Percentiles rank a stretch among this genome's conserved stretches.
Conservation (phyloP, 257 asterid genomes). For the Handroanthus guayacan region DNA sequence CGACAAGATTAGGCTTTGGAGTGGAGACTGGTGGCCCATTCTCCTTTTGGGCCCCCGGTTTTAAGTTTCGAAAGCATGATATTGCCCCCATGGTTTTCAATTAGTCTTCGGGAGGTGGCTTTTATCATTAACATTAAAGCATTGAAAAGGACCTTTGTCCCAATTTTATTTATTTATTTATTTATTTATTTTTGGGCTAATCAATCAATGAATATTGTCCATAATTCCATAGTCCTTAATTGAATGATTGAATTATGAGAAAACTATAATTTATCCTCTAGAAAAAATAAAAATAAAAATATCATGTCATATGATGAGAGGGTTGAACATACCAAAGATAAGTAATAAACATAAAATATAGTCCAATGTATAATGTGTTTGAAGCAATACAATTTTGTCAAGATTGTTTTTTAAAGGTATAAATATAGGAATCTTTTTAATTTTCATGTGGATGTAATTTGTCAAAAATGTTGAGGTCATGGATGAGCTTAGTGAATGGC, state of each 20-base stretch:
- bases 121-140: not conserved
- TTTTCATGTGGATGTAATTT: too few species aligned
- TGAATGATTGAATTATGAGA: not conserved
- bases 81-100: slow-evolving; percentile 14
- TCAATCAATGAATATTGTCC: not conserved
- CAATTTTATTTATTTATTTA: not conserved
- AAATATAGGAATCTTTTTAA: not conserved
- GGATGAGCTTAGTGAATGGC: too few species aligned
- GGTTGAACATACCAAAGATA: not conserved
- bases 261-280: not conserved
- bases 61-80: not conserved
- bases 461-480: too few species aligned
- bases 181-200: not conserved
- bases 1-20: too few species aligned
- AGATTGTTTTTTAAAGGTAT: not conserved
- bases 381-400: not conserved
- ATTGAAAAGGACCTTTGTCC: not conserved
- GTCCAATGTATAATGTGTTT: not conserved
- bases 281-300: not conserved
- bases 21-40: slow-evolving; percentile 32
- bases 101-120: slow-evolving; percentile 10
- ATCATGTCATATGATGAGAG: not conserved
- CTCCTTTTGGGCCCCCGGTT: slow-evolving; percentile 6
- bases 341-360: not conserved
- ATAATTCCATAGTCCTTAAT: not conserved